Conservation (phyloP, 805 yeast genomes). For the Huiozyma naganishii region DNA sequence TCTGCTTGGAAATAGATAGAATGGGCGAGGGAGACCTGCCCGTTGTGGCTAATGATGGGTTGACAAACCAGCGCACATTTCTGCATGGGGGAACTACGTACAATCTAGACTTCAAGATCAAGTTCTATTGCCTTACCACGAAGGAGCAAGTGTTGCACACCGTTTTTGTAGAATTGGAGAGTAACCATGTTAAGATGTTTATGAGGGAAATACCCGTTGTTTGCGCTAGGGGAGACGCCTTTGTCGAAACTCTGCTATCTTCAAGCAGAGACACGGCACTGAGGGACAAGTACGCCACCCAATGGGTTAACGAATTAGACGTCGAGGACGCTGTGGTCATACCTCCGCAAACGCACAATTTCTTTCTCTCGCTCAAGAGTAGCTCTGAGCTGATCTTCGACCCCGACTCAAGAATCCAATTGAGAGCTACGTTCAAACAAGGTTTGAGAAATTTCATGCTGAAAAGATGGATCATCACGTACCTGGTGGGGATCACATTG, state of each 20-base stretch:
- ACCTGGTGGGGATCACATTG: conserved; percentile 14
- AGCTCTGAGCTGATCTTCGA: conserved; percentile 8
- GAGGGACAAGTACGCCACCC: conserved; percentile 5
- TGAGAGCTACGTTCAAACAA: conserved; percentile 20
- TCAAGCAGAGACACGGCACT: background rate
- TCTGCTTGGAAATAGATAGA: conserved; percentile 9
- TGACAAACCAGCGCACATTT: conserved; percentile 11
- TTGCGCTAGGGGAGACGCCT: background rate
- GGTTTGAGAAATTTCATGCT: conserved; percentile 25
- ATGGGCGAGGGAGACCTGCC: conserved; percentile 10
- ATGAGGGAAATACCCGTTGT: conserved; percentile 1
- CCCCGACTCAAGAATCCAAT: conserved; percentile 13
- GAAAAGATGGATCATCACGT: conserved; percentile 14
- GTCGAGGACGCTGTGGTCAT: conserved; percentile 11
- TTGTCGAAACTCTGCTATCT: too few species aligned
- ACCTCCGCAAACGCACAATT: background rate
- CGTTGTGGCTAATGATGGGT: conserved; percentile 14
- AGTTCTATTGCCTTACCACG: conserved; percentile 13
- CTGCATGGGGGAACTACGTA: conserved; percentile 17
- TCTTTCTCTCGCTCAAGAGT: conserved; percentile 1
- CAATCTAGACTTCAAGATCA: conserved; percentile 17
- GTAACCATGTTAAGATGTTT: background rate
- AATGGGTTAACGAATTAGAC: conserved; percentile 17
- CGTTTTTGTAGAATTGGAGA: background rate
- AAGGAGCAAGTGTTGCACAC: background rate